Percentiles rank a stretch among this genome's conserved stretches.
These are phyloP conservation scores for Chaetomium cochliodes DNA, from an alignment of 495 filamentous ascomycete species.

Conservation along the genomic window DNA sequence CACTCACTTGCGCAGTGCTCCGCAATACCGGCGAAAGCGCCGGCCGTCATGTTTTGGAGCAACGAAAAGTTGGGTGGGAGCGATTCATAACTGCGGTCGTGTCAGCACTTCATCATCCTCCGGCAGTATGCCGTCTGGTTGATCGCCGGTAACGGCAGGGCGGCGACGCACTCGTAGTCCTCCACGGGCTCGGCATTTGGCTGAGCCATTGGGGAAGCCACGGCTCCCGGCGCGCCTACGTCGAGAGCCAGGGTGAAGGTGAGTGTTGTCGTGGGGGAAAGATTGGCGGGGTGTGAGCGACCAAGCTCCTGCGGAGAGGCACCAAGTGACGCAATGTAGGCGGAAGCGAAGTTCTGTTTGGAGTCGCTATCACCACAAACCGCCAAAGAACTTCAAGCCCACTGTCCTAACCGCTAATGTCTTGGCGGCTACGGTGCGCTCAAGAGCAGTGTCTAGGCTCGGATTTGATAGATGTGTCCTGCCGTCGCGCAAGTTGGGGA, in stretches of 20 bases:
- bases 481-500: conserved; percentile 4
- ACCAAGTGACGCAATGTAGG: conserved; percentile 26
- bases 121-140: background rate
- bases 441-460: background rate
- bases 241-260: conserved; percentile 56
- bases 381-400: background rate
- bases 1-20: conserved; percentile 57
- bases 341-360: conserved; percentile 3
- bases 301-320: conserved; percentile 19
- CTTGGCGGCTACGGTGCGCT: background rate
- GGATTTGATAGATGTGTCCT: conserved; percentile 7
- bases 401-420: conserved; percentile 13
- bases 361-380: conserved; percentile 9
- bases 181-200: conserved; percentile 54
- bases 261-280: conserved; percentile 13
- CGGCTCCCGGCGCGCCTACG: conserved; percentile 54
- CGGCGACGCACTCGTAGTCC: conserved; percentile 55
- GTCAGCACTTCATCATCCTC: conserved; percentile 12
- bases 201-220: conserved; percentile 58
- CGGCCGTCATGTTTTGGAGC: conserved; percentile 80
- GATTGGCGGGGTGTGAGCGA: background rate
- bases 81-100: conserved; percentile 52
- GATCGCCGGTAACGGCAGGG: background rate
- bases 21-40: conserved; percentile 95
- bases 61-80: conserved; percentile 61